Conservation (phyloP, 176 grass and related monocot species). For the Hordeum marinum region DNA sequence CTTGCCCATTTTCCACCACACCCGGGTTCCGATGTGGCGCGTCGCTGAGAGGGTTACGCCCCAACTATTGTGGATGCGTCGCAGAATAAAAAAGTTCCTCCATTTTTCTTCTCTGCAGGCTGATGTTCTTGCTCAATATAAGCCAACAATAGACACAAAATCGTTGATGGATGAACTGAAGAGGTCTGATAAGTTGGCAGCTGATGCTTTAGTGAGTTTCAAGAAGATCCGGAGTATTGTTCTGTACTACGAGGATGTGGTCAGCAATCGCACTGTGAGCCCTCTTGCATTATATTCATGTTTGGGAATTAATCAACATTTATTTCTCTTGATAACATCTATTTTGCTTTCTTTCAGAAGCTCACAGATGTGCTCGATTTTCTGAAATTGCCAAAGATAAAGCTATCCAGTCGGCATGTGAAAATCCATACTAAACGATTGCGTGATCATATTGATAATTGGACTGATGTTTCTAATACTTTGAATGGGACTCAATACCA, state of each 20-base stretch:
- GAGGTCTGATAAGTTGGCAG: slow-evolving; percentile 41
- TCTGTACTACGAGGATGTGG: slow-evolving; percentile 93
- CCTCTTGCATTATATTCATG: neutral
- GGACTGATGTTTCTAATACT: slow-evolving; percentile 58
- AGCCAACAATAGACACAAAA: slow-evolving; percentile 58
- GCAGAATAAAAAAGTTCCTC: slow-evolving; percentile 7
- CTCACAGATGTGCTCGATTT: slow-evolving; percentile 77
- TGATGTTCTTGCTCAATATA: slow-evolving; percentile 77
- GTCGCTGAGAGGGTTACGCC: too few species aligned
- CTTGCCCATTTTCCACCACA: too few species aligned
- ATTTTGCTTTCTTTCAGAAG: slow-evolving; percentile 44
- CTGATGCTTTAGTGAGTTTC: slow-evolving; percentile 63
- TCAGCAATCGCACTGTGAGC: slow-evolving; percentile 64
- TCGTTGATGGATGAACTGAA: slow-evolving; percentile 54
- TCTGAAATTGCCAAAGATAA: slow-evolving; percentile 63
- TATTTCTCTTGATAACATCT: neutral
- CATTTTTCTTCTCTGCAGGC: slow-evolving; percentile 46
- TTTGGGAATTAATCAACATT: neutral
- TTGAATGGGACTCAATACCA: slow-evolving; percentile 62
- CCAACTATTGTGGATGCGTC: neutral
- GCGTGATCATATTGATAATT: slow-evolving; percentile 73
- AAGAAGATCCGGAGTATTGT: slow-evolving; percentile 63
- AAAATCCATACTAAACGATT: slow-evolving; percentile 83
- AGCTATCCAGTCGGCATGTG: slow-evolving; percentile 70
- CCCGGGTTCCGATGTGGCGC: too few species aligned